Base-by-base conservation (phyloP, 768 basidiomycete genomes). In the Coprinopsis strossmayeri region DNA sequence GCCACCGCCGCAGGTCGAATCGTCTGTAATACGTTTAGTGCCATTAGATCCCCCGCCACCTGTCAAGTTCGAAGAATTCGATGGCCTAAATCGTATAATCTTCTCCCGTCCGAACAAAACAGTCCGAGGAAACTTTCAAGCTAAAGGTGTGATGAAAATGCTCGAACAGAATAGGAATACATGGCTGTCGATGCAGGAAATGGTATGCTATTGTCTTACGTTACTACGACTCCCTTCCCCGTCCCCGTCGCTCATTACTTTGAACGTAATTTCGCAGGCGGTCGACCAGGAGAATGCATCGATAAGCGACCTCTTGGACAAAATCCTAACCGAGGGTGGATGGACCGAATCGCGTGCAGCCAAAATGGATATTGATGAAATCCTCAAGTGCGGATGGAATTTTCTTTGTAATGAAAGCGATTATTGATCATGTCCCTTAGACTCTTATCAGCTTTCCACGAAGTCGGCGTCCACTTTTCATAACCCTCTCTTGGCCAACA, bases 31-130 rank as follows among this genome's bases (percentile, higher is more conserved):
- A 30, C 81, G 96, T 45, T 73, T 99, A 50, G 88, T 83, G 3
- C 96, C 95, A 2, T 73, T 87, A 41, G 92, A 98, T 61, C 96
- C 96, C 3, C 96, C 96, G 0, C 96, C 96, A 1, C 92, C 93
- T 0, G 79, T 99, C 52, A 82, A 83, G 61, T 99, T 98, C 55
- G 94, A 94, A 59, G 96, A 99, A 66, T 98, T 97, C 61, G 96
- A 99, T 62, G 96, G 96, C 1, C 73, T 99, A 54, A 89, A 82
- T 40, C 77, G 96, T 37, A 92, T 98, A 48, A 68, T 96, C 32
- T 98, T 98, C 62, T 82, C 82, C 25, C 71, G 95, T 51, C 77
- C 87, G 56, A 97, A 98, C 63, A 97, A 96, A 69, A 91, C 82
- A 5, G 71, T 91, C 0, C 81, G 92, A 58, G 92, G 85, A 9